Base-by-base conservation (phyloP, 1,284 basidiomycete genomes). In the Erythrobasidium hasegawianum region DNA sequence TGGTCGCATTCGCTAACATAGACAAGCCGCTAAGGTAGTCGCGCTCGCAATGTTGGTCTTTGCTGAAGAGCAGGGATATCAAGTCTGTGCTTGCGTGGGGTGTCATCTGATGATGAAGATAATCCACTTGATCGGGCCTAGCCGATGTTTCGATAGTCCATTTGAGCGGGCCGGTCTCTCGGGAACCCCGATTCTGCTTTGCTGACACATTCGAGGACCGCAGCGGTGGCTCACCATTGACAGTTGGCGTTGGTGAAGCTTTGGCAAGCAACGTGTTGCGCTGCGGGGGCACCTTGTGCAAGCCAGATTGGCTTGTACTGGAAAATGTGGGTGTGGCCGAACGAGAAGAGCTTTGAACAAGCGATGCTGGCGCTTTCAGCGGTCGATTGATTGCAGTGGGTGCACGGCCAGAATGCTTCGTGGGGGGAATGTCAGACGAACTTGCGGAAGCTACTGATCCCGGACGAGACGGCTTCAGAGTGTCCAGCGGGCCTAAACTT, bases 21-120 rank as follows among this genome's bases (percentile, higher is more conserved):
- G 83, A 81, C 58, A 98, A 79, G 0, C 88, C 96, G 24, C 83
- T 81, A 67, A 97, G 83, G 74, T 89, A 88, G 76, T 98, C 96
- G 73, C 93, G 94, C 71, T 98, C 88, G 1, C 93, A 90, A 71
- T 89, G 90, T 77, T 98, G 95, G 75, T 97, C 95, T 71, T 89
- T 90, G 75, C 93, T 96, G 81, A 98, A 99, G 50, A 98, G 81
- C 41, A 85, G 84, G 4, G 83, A 79, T n/a, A 88, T 77, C 2
- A 97, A 79, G 5, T 91, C 88, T 66, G 86, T 86, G 11, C 88
- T 87, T 11, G 85, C 82, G 73, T 89, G 84, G 1, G 86, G 82
- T 72, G 96, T 92, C 89, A 97, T 96, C 77, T 98, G 96, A 70
- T 84, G 84, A 69, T 92, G 88, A 41, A 99, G 81, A 13, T 87